phyloP scores from a whole-genome alignment of 1,139 yeast genomes.

The Kurtzmaniella quercitrusa region DNA sequence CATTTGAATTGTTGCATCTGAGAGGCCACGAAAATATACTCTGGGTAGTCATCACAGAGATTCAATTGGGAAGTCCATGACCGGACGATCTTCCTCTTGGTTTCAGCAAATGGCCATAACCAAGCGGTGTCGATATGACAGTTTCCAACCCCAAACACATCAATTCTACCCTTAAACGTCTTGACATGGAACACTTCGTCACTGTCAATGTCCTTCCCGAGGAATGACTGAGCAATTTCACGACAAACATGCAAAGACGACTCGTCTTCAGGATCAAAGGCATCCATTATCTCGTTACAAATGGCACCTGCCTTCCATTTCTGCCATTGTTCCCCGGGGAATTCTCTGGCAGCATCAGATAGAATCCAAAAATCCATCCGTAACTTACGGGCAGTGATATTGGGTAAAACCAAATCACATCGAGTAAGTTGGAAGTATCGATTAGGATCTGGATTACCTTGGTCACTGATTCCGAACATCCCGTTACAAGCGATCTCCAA shows the following conservation, averaged over 20 bases:
- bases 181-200: slow-evolving; percentile 51
- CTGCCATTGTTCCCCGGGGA: slow-evolving; percentile 68
- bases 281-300: slow-evolving; percentile 76
- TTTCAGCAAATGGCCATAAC: slow-evolving; percentile 98
- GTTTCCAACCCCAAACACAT: slow-evolving; percentile 82
- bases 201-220: slow-evolving; percentile 64
- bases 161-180: slow-evolving; percentile 22
- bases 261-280: slow-evolving; percentile 59
- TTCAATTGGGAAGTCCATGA: slow-evolving; percentile 94
- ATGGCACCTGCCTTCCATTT: slow-evolving; percentile 77
- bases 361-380: slow-evolving; percentile 82
- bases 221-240: slow-evolving; percentile 54
- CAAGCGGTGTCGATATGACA: slow-evolving; percentile 98
- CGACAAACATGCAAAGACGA: slow-evolving; percentile 57
- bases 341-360: slow-evolving; percentile 87
- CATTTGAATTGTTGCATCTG: slow-evolving; percentile 96
- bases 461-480: slow-evolving; percentile 81
- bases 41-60: slow-evolving; percentile 83
- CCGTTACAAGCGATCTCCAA: slow-evolving; percentile 92
- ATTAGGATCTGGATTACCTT: slow-evolving; percentile 58
- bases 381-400: slow-evolving; percentile 73
- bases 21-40: slow-evolving; percentile 89
- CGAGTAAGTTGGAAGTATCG: slow-evolving; percentile 60
- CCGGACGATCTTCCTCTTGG: slow-evolving; percentile 84
- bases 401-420: slow-evolving; percentile 82